Evolutionary conservation across 2,329 filamentous ascomycete species (phyloP), one percentile per base, ranked within the genome.

Genomic region (Arthrinium puccinioides): DNA sequence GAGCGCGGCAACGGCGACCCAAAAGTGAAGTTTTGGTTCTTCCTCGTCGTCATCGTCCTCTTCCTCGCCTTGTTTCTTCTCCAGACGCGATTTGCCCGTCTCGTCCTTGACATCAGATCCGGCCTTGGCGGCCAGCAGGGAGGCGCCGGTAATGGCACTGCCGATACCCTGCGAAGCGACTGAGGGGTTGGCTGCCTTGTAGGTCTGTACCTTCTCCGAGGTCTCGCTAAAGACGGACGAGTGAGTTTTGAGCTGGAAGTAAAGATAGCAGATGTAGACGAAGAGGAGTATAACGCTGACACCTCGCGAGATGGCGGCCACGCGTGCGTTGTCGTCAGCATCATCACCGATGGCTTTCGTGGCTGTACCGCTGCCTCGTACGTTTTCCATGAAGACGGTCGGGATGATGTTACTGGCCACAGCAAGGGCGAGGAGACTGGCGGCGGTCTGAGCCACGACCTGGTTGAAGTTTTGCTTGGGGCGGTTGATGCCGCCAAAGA

Each of bases 231-330:
- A 96, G 56, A 94, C 81, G 8, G 67, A 67, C 18, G 74, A 71
- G 59, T 96, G 89, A 0, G 89, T 89, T 58, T 87, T 86, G 41
- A 97, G 79, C 61, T 96, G 90, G 69, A 96, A 96, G 60, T 86
- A 73, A 2, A 97, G 79, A 53, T 94, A 96, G 39, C 76, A 83
- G 34, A 62, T 79, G 58, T 96, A 97, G 9, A 94, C 83, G 32
- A 94, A 56, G 2, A 97, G 72, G 5, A 96, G 72, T 44, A 96
- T 88, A 43, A 96, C 65, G 1, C 84, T 67, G 2, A 83, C 86
- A 36, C 84, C 85, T 38, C 83, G 77, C 1, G 84, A 89, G 16
- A 85, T 63, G 39, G 67, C 64, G 10, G 76, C 75, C 10, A 85
- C 77, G 4, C 76, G 72, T 5, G 9, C 9, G 31, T 33, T 21